These are phyloP conservation scores for Ophiocordyceps unilateralis DNA, from an alignment of 2,329 filamentous ascomycete genomes.

Conservation along the genomic window DNA sequence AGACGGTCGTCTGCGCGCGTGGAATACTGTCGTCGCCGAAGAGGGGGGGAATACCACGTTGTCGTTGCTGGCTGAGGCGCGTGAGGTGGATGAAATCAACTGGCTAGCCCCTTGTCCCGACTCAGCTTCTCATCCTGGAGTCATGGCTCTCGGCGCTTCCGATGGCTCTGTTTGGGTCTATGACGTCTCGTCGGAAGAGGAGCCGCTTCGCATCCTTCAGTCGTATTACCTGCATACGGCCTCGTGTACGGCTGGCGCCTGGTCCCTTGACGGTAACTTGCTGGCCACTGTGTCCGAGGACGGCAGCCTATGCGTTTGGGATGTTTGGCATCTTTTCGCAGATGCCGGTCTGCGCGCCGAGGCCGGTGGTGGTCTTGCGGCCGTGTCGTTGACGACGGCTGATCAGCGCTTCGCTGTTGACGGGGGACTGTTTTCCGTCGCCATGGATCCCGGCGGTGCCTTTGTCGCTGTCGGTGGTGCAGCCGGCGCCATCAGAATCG, in stretches of 20 bases:
- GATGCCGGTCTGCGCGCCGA: conserved; percentile 49
- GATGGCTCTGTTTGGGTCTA: conserved; percentile 96
- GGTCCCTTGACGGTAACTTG: conserved; percentile 74
- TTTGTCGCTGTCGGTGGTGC: conserved; percentile 80
- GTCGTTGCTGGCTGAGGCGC: conserved; percentile 54
- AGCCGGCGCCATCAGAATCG: conserved; percentile 67
- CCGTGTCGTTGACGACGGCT: conserved; percentile 58
- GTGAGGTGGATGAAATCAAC: conserved; percentile 90
- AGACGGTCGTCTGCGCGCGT: conserved; percentile 66
- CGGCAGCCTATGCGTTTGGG: conserved; percentile 77
- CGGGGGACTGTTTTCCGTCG: conserved; percentile 78
- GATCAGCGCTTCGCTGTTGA: conserved; percentile 89
- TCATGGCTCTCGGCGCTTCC: conserved; percentile 70
- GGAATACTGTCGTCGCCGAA: conserved; percentile 33
- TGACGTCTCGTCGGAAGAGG: conserved; percentile 45
- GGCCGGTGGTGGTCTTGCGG: no score
- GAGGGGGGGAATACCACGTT: conserved; percentile 31
- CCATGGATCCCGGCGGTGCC: conserved; percentile 60
- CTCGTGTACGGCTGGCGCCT: conserved; percentile 74
- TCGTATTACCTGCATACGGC: conserved; percentile 83
- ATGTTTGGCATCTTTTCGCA: no score
- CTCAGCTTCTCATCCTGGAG: conserved; percentile 52
- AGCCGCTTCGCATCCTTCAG: conserved; percentile 65
- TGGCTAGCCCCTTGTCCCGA: conserved; percentile 64
- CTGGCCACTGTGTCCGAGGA: conserved; percentile 85